Evolutionary conservation across 176 grass and related monocot genomes (phyloP).

Genomic region (Urochloa ruziziensis): DNA sequence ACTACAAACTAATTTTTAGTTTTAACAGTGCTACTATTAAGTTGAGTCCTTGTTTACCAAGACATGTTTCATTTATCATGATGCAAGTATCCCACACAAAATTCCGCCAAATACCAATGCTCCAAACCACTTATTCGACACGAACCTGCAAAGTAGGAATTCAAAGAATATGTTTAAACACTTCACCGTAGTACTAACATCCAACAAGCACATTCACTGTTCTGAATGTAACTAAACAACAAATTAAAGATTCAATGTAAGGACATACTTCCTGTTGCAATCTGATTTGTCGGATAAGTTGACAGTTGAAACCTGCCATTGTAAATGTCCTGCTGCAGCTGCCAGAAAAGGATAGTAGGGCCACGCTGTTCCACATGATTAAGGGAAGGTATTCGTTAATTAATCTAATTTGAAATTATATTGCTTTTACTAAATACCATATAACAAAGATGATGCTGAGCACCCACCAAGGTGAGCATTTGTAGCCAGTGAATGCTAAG

Average conservation of each 20-base stretch:
- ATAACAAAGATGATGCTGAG: background rate
- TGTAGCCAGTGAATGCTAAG: conserved; percentile 62
- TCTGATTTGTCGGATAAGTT: conserved; percentile 54
- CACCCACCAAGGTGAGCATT: conserved; percentile 69
- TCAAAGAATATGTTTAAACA: background rate
- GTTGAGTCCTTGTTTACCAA: background rate
- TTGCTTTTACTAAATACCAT: background rate
- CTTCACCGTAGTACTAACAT: too few relatives aligned
- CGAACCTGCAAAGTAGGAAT: conserved; percentile 45
- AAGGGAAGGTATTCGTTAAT: conserved; percentile 11
- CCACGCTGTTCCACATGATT: conserved; percentile 57
- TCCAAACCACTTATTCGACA: conserved; percentile 89
- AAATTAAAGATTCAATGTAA: background rate
- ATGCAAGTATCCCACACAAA: conserved; percentile 48
- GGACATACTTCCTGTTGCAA: conserved; percentile 65
- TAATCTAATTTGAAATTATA: background rate
- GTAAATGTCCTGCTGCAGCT: conserved; percentile 54
- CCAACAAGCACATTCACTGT: too few relatives aligned
- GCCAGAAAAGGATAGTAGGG: conserved; percentile 61
- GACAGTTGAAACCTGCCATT: conserved; percentile 69
- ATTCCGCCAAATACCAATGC: conserved; percentile 61
- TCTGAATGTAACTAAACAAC: background rate
- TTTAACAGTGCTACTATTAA: background rate
- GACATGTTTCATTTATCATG: conserved; percentile 14
- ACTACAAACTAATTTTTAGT: background rate